Evolutionary conservation across 805 yeast species (phyloP), one percentile per base, ranked within the genome.

Genomic region (Scheffersomyces lignosus): DNA sequence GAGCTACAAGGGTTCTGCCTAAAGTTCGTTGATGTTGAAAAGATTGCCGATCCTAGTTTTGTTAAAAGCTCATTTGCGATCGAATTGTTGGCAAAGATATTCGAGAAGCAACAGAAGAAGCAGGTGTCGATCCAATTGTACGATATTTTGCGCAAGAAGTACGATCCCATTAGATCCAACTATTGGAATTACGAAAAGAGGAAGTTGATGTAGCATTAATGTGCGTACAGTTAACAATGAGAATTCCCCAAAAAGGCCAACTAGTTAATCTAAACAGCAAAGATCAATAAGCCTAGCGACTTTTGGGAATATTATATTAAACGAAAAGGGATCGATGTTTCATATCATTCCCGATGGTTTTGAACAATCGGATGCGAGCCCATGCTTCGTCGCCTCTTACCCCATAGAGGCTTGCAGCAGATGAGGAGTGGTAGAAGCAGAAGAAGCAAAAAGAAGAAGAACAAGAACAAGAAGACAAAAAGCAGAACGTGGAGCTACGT

Each of bases 131-230:
- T 48, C 1, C 54, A 60, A 15, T 71, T 80, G 0, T 83, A 79
- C 47, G 66, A 64, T 4, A 54, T 73, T n/a, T 65, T 90, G 22
- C 74, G 72, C 0, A 48, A 53, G 1, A 70, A 66, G 40, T 76
- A 73, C 43, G 88, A 84, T 45, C 81, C 87, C 1, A 79, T 83
- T 4, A 65, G 93, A 45, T 54, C 50, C 13, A 74, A 75, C 36
- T 80, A 77, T 51, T 85, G 93, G 93, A 55, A 63, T 6, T 80
- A 70, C 51, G 68, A 71, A 44, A 66, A 54, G 28, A 25, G 34
- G 14, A 34, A 34, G 9, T 20, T 20, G 24, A 7, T n/a, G n/a
- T n/a, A n/a, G n/a, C n/a, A n/a, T n/a, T n/a, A n/a, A n/a, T n/a
- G n/a, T n/a, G n/a, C n/a, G n/a, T n/a, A n/a, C n/a, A 15, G 37